Conservation (phyloP, 768 basidiomycete genomes). For the Termitomyces sp. region DNA sequence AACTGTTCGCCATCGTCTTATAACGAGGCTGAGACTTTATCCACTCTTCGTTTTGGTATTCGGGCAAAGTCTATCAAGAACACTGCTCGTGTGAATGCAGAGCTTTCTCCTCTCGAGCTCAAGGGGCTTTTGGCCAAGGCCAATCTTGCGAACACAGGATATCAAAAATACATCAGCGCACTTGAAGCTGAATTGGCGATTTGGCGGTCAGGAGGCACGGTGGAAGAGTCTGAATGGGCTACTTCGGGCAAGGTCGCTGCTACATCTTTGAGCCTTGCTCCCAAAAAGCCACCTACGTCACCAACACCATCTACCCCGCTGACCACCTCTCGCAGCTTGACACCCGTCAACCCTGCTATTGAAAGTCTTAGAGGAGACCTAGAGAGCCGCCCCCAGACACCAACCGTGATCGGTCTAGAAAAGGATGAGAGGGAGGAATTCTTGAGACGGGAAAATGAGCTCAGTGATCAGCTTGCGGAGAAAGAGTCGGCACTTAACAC, state of each 20-base stretch:
- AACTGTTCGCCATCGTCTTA: slow-evolving; percentile 98
- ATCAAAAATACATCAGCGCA: slow-evolving; percentile 82
- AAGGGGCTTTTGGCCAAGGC: slow-evolving; percentile 90
- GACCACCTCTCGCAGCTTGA: slow-evolving; percentile 53
- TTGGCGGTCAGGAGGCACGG: slow-evolving; percentile 85
- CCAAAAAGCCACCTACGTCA: slow-evolving; percentile 65
- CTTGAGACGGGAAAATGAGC: slow-evolving; percentile 92
- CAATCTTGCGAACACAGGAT: slow-evolving; percentile 76
- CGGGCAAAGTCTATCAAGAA: slow-evolving; percentile 99
- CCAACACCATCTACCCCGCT: slow-evolving; percentile 56
- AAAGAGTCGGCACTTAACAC: slow-evolving; percentile 78
- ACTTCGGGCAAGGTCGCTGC: slow-evolving; percentile 56
- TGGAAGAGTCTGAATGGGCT: slow-evolving; percentile 84
- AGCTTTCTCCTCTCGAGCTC: slow-evolving; percentile 93
- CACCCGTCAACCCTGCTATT: slow-evolving; percentile 69
- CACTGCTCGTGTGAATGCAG: slow-evolving; percentile 96
- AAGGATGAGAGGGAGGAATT: slow-evolving; percentile 99
- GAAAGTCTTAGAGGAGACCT: slow-evolving; percentile 70
- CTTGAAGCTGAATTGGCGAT: slow-evolving; percentile 88
- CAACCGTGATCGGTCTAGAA: slow-evolving; percentile 82
- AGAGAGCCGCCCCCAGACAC: slow-evolving; percentile 89
- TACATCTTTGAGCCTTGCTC: slow-evolving; percentile 46
- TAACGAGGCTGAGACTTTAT: slow-evolving; percentile 95
- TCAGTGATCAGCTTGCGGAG: slow-evolving; percentile 90
- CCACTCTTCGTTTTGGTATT: slow-evolving; percentile 98